Percentiles rank a stretch among this genome's conserved stretches.
Evolutionary conservation across 768 basidiomycete genomes (phyloP).

Genomic region (Podaxis rugospora): DNA sequence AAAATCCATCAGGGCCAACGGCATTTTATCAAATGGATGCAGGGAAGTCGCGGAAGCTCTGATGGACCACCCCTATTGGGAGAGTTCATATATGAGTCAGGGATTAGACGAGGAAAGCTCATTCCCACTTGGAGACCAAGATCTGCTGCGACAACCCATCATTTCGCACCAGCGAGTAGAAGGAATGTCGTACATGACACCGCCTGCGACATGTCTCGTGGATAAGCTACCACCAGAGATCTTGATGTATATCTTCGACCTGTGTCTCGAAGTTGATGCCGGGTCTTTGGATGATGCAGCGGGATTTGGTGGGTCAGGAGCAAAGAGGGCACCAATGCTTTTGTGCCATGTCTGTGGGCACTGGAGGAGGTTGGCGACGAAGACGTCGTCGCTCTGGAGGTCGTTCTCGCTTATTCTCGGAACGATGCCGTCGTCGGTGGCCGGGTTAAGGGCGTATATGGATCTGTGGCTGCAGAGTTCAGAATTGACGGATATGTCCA

Average conservation of each 20-base stretch:
- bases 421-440: neutral
- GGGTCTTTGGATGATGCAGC: conserved; percentile 4
- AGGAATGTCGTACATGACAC: neutral
- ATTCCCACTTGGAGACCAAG: neutral
- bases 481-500: neutral
- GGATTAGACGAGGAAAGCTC: neutral
- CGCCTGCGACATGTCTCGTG: neutral
- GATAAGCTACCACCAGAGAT: conserved; percentile 3
- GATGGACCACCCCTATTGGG: neutral
- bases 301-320: neutral
- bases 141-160: neutral
- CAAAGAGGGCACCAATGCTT: neutral
- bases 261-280: neutral
- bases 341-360: conserved; percentile 5
- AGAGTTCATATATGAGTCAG: neutral
- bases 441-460: neutral
- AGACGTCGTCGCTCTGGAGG: conserved; percentile 6
- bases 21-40: neutral
- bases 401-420: conserved; percentile 4
- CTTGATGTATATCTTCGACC: conserved; percentile 7
- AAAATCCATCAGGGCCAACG: neutral
- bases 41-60: neutral
- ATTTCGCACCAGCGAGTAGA: neutral
- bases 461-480: conserved; percentile 1
- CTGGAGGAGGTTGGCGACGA: conserved; percentile 1